A percentile compares a stretch with the other conserved stretches of the same genome.
Evolutionary conservation across 768 basidiomycete species (phyloP).

Genomic region (Xerocomellus chrysenteron): DNA sequence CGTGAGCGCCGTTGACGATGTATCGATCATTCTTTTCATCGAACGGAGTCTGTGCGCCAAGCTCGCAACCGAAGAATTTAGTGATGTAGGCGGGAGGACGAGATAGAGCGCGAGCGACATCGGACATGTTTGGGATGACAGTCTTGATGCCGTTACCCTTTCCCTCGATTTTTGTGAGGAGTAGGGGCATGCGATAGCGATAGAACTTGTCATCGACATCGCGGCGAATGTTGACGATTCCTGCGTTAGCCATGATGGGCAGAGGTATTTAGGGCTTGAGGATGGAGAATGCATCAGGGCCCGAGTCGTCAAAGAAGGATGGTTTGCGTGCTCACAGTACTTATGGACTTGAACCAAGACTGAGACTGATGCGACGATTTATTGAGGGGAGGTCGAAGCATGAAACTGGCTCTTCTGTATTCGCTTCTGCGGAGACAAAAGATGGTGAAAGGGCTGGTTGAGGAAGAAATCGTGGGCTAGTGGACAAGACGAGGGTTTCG

Average conservation of each 20-base stretch:
- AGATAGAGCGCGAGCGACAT: slow-evolving; percentile 92
- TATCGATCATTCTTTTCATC: slow-evolving; percentile 97
- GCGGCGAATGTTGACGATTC: slow-evolving; percentile 89
- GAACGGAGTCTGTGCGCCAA: slow-evolving; percentile 95
- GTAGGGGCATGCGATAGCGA: slow-evolving; percentile 95
- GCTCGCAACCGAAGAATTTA: slow-evolving; percentile 98
- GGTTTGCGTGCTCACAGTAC: slow-evolving; percentile 43
- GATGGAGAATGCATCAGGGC: not conserved
- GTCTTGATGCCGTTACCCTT: slow-evolving; percentile 99
- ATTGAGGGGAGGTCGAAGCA: slow-evolving; percentile 87
- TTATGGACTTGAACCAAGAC: slow-evolving; percentile 50
- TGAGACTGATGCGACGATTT: slow-evolving; percentile 64
- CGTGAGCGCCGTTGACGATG: slow-evolving; percentile 97
- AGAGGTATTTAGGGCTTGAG: slow-evolving; percentile 55
- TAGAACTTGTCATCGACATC: slow-evolving; percentile 98
- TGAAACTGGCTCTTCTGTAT: slow-evolving; percentile 54
- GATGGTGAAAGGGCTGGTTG: slow-evolving; percentile 18
- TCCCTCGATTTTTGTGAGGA: slow-evolving; percentile 96
- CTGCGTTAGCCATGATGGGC: slow-evolving; percentile 80
- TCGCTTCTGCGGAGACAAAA: slow-evolving; percentile 34
- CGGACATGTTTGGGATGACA: slow-evolving; percentile 97
- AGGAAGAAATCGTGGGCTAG: slow-evolving; percentile 31
- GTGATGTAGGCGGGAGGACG: slow-evolving; percentile 96
- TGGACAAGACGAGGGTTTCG: not conserved
- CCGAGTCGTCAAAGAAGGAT: not conserved